phyloP scores from a whole-genome alignment of 371 early-diverging fungal species.

The Syncephalastrum monosporum region DNA sequence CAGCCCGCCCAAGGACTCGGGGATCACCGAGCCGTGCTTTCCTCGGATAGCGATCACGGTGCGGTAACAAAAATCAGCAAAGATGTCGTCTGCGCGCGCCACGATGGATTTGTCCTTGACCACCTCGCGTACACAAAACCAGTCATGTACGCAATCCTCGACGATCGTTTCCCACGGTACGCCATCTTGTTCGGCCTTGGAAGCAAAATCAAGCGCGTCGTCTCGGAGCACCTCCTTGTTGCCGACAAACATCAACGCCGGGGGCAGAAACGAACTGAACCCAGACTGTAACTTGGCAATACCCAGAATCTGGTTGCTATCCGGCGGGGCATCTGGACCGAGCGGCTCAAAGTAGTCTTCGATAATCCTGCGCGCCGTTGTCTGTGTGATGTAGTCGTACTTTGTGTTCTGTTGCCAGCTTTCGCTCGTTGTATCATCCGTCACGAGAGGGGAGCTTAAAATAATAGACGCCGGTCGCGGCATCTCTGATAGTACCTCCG shows the following conservation, averaged over 20 bases:
- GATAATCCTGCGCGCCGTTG: slow-evolving; percentile 49
- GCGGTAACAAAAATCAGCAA: slow-evolving; percentile 42
- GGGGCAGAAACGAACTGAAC: slow-evolving; percentile 32
- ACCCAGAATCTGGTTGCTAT: slow-evolving; percentile 28
- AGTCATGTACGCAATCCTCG: slow-evolving; percentile 46
- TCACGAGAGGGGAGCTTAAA: slow-evolving; percentile 46
- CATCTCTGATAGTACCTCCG: slow-evolving; percentile 21
- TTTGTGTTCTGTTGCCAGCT: slow-evolving; percentile 45
- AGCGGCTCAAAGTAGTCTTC: slow-evolving; percentile 39
- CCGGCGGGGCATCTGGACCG: slow-evolving; percentile 14
- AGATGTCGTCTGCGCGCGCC: slow-evolving; percentile 31
- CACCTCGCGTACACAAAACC: slow-evolving; percentile 50
- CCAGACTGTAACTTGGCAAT: slow-evolving; percentile 45
- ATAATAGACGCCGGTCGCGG: slow-evolving; percentile 46
- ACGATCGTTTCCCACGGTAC: slow-evolving; percentile 39
- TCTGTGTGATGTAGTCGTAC: slow-evolving; percentile 45
- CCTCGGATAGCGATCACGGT: slow-evolving; percentile 15
- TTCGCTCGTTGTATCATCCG: slow-evolving; percentile 39
- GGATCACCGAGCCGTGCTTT: slow-evolving; percentile 3
- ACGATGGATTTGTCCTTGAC: slow-evolving; percentile 42
- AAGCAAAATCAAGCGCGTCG: slow-evolving; percentile 41
- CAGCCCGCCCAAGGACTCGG: slow-evolving; percentile 12
- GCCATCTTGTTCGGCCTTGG: slow-evolving; percentile 42
- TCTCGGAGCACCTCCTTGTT: slow-evolving; percentile 44
- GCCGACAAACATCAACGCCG: slow-evolving; percentile 45